Percentiles rank a stretch among this genome's conserved stretches.
These are phyloP conservation scores for Besnoitia besnoiti DNA, from an alignment of 169 alveolate genomes.

Conservation along the genomic window DNA sequence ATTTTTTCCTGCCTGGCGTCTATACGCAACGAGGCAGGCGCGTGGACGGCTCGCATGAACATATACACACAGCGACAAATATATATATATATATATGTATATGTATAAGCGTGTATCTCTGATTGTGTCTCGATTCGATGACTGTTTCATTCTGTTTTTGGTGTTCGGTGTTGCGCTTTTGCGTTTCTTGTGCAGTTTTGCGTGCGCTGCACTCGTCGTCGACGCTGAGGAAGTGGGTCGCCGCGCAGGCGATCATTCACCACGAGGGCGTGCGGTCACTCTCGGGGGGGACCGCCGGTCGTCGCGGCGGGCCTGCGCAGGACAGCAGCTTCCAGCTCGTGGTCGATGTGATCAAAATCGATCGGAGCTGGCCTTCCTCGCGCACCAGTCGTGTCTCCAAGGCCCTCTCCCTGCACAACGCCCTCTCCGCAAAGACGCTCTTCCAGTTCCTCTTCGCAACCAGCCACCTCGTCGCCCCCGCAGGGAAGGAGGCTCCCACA, in stretches of 20 bases:
- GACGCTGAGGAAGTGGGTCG: not conserved
- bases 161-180: not conserved
- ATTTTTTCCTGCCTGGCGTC: too few relatives aligned
- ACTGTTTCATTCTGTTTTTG: not conserved
- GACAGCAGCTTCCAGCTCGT: conserved; percentile 19
- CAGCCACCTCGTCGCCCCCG: not conserved
- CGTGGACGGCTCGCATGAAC: too few relatives aligned
- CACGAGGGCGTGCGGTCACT: not conserved
- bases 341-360: conserved; percentile 9
- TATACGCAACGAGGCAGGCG: too few relatives aligned
- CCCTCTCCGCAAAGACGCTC: conserved; percentile 5
- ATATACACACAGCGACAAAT: too few relatives aligned
- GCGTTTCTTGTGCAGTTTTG: conserved; percentile 16
- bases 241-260: conserved; percentile 2
- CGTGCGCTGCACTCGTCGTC: not conserved
- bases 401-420: conserved; percentile 43
- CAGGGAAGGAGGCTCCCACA: not conserved
- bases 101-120: not conserved
- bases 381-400: conserved; percentile 19
- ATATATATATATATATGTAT: not conserved
- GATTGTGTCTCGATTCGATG: too few relatives aligned
- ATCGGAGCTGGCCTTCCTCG: conserved; percentile 27
- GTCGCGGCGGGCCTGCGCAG: not conserved
- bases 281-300: not conserved
- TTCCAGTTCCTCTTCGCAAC: not conserved